These are phyloP conservation scores for Colletotrichum graminicola DNA, from an alignment of 2,329 filamentous ascomycete genomes.

Conservation along the genomic window DNA sequence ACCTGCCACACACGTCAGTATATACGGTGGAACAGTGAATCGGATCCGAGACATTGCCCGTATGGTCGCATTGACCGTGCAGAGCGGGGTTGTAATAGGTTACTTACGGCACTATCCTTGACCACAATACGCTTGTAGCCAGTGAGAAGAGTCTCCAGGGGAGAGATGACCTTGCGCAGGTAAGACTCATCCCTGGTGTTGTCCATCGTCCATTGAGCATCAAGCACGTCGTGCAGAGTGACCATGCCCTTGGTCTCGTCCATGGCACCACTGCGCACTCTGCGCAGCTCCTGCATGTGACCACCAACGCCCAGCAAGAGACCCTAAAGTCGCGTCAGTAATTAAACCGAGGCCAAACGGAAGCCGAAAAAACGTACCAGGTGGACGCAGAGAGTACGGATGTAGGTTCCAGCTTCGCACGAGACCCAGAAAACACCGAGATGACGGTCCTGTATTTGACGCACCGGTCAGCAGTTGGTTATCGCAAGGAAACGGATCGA, in stretches of 20 bases:
- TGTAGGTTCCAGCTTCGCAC: constrained; percentile 98
- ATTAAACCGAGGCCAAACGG: constrained; percentile 35
- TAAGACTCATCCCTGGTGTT: constrained; percentile 92
- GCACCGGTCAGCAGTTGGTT: constrained; percentile 27
- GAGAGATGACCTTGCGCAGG: constrained; percentile 89
- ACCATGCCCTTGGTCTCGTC: constrained; percentile 90
- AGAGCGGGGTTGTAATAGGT: constrained; percentile 28
- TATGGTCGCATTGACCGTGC: constrained; percentile 27
- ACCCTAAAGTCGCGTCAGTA: constrained; percentile 56
- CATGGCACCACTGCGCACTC: constrained; percentile 95
- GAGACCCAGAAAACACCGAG: constrained; percentile 99
- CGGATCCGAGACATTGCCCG: constrained; percentile 20
- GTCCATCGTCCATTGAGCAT: constrained; percentile 96
- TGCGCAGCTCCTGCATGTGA: constrained; percentile 97
- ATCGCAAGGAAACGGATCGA: constrained; percentile 6
- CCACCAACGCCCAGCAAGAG: constrained; percentile 83
- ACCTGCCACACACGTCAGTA: constrained; percentile 59
- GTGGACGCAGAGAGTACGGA: constrained; percentile 97
- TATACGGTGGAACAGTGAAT: constrained; percentile 18
- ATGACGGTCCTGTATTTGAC: constrained; percentile 75
- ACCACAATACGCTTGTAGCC: constrained; percentile 97
- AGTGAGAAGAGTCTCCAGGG: constrained; percentile 90
- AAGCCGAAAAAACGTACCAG: constrained; percentile 64
- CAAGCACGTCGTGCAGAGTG: constrained; percentile 93
- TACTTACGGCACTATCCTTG: constrained; percentile 80